Evolutionary conservation across 2,329 filamentous ascomycete species (phyloP).

Genomic region (Polychaeton citri): DNA sequence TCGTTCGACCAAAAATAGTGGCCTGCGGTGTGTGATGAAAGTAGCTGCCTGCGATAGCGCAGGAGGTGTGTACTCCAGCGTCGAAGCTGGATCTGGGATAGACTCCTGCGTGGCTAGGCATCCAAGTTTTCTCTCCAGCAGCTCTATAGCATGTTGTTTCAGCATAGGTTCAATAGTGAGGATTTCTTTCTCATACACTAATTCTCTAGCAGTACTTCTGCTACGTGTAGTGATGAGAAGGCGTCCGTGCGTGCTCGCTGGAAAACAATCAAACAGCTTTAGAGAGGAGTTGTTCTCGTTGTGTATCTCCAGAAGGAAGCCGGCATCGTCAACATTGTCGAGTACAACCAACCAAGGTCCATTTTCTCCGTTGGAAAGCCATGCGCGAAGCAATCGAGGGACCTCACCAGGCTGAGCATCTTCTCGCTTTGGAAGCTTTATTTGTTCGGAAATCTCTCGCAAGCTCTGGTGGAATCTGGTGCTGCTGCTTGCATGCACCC

Average conservation of each 20-base stretch:
- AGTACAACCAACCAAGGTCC: slow-evolving; percentile 12
- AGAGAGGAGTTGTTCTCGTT: too few species aligned
- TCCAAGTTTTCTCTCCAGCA: slow-evolving; percentile 14
- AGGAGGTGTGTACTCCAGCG: slow-evolving; percentile 22
- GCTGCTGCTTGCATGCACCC: slow-evolving; percentile 11
- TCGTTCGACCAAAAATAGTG: slow-evolving; percentile 17
- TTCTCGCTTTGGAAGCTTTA: slow-evolving; percentile 5
- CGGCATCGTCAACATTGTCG: slow-evolving; percentile 13
- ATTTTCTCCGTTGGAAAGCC: slow-evolving; percentile 7
- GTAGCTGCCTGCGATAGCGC: slow-evolving; percentile 22
- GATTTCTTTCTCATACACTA: slow-evolving; percentile 9
- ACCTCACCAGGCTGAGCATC: slow-evolving; percentile 9
- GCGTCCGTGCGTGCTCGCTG: slow-evolving; percentile 8
- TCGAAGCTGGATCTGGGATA: slow-evolving; percentile 4
- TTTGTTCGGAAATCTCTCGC: slow-evolving; percentile 4
- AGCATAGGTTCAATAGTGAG: slow-evolving; percentile 12
- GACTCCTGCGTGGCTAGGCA: neutral
- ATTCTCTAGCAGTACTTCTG: slow-evolving; percentile 5
- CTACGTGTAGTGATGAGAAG: slow-evolving; percentile 11
- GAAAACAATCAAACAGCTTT: slow-evolving; percentile 7
- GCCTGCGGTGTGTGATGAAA: slow-evolving; percentile 17
- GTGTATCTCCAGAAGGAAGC: slow-evolving; percentile 3
- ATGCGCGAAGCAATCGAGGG: slow-evolving; percentile 8
- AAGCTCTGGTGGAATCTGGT: slow-evolving; percentile 10
- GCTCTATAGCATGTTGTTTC: slow-evolving; percentile 8